These are phyloP conservation scores for Epithemia pelagica DNA, from an alignment of 108 stramenopile species.

Conservation along the genomic window DNA sequence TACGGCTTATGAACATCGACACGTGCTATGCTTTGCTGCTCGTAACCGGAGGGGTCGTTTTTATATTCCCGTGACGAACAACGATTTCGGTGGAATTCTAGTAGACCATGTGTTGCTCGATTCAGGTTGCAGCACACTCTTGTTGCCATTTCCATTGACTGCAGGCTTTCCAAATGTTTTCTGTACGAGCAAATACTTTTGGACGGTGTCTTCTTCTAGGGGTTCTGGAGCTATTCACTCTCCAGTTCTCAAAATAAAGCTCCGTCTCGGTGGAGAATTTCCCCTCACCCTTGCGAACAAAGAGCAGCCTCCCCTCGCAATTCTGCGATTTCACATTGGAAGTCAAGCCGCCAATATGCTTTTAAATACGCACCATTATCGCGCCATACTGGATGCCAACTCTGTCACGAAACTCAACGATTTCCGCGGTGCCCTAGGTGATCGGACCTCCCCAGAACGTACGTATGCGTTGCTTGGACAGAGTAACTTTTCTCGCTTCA, in stretches of 20 bases:
- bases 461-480: slow-evolving; percentile 8
- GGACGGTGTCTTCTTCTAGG: slow-evolving; percentile 6
- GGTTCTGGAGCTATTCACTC: slow-evolving; percentile 3
- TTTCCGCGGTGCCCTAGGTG: neutral
- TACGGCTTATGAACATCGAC: slow-evolving; percentile 2
- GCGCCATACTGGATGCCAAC: neutral
- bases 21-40: slow-evolving; percentile 1
- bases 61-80: slow-evolving; percentile 5
- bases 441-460: slow-evolving; percentile 5
- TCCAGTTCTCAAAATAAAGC: slow-evolving; percentile 5
- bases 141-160: slow-evolving; percentile 5
- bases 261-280: neutral
- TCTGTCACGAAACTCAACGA: slow-evolving; percentile 3
- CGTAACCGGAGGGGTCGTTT: slow-evolving; percentile 11
- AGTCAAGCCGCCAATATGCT: slow-evolving; percentile 3
- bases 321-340: slow-evolving; percentile 1
- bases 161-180: neutral
- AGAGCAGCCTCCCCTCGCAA: neutral
- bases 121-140: slow-evolving; percentile 4
- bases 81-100: slow-evolving; percentile 1
- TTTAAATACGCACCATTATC: slow-evolving; percentile 2
- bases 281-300: neutral
- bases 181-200: neutral
- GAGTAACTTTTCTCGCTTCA: slow-evolving; percentile 1
- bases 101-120: slow-evolving; percentile 6